A percentile compares a stretch with the other conserved stretches of the same genome.
These are phyloP conservation scores for Hanseniaspora singularis DNA, from an alignment of 805 yeast species.

Conservation along the genomic window DNA sequence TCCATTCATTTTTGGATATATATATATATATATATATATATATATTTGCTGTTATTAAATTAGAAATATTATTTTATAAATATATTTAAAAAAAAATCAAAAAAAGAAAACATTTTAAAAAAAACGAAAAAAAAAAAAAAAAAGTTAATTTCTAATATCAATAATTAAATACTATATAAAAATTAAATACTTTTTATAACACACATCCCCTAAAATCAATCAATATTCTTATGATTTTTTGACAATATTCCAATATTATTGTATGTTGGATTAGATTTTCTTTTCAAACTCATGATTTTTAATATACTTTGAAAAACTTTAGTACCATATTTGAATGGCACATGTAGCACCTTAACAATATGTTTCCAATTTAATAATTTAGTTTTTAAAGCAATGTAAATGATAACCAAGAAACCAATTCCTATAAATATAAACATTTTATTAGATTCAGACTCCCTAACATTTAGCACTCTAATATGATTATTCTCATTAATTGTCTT, in stretches of 20 bases:
- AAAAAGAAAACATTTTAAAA: too few species aligned
- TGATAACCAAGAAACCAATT: too few species aligned
- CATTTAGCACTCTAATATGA: neutral
- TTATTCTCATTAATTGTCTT: neutral
- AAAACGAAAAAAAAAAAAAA: too few species aligned
- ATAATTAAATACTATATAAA: neutral
- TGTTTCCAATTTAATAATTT: neutral
- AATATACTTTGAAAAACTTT: neutral
- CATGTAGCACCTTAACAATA: neutral
- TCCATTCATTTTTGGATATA: neutral
- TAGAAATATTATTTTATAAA: too few species aligned
- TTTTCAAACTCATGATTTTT: neutral
- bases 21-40: neutral
- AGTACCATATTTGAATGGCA: neutral
- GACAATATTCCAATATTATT: conserved; percentile 5
- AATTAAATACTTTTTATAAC: too few species aligned
- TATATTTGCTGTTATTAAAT: neutral
- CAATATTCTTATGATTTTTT: neutral
- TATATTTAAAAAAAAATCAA: too few species aligned
- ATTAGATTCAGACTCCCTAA: too few species aligned
- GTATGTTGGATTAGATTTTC: conserved; percentile 6
- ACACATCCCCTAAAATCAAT: neutral
- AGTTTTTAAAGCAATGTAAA: too few species aligned
- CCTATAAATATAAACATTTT: too few species aligned
- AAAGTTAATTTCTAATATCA: too few species aligned